phyloP scores from a whole-genome alignment of 306 rosid species.

The Alnus glutinosa region DNA sequence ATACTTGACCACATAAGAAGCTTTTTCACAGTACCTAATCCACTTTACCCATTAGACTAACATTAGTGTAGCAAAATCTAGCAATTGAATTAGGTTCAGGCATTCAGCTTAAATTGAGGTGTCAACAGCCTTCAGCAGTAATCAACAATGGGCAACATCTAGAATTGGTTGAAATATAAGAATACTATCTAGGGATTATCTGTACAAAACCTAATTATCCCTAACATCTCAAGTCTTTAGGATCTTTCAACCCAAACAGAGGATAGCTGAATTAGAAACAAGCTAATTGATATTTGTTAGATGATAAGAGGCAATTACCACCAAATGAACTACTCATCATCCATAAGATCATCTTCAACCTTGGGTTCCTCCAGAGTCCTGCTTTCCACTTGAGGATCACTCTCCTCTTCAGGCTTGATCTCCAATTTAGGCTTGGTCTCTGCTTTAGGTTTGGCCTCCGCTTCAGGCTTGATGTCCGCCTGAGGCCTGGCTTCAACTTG shows the following conservation, averaged over 20 bases:
- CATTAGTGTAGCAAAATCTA: not conserved
- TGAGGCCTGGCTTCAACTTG: slow-evolving; percentile 26
- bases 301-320: not conserved
- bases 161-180: too few species aligned
- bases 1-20: too few species aligned
- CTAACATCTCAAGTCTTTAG: too few species aligned
- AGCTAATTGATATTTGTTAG: not conserved
- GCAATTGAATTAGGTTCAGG: not conserved
- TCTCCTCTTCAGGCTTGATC: slow-evolving; percentile 23
- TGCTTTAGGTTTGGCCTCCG: slow-evolving; percentile 27
- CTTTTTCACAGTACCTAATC: not conserved
- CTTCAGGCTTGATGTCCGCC: slow-evolving; percentile 27
- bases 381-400: not conserved
- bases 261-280: too few species aligned
- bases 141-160: too few species aligned
- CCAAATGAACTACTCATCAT: slow-evolving; percentile 1
- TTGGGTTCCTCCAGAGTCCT: too few species aligned
- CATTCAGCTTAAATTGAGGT: not conserved
- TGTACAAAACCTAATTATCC: too few species aligned
- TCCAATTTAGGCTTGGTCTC: slow-evolving; percentile 43
- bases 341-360: slow-evolving; percentile 32
- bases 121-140: not conserved
- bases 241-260: too few species aligned
- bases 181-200: too few species aligned
- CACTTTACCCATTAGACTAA: not conserved